These are phyloP conservation scores for Dentiscutata heterogama DNA, from an alignment of 371 early-diverging fungal species.

Conservation along the genomic window DNA sequence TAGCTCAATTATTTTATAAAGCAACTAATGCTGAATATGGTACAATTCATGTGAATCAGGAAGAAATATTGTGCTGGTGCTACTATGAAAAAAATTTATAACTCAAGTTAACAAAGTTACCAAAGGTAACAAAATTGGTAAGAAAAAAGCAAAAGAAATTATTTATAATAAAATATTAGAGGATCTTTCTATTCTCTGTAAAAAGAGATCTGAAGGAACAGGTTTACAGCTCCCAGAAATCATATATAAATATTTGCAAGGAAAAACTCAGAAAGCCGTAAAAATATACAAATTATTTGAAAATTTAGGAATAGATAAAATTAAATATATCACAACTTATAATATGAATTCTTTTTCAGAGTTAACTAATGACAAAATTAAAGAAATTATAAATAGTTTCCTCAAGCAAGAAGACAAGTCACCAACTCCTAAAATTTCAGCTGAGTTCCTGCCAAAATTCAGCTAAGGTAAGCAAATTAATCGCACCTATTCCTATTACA, in stretches of 20 bases:
- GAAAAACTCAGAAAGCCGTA: conserved; percentile 25
- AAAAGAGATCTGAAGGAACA: conserved; percentile 1
- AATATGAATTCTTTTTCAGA: conserved; percentile 34
- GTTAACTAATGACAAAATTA: conserved; percentile 41
- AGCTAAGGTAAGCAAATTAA: too few relatives aligned
- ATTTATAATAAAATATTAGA: conserved; percentile 38
- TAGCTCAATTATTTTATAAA: conserved; percentile 39
- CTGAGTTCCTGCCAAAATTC: too few relatives aligned
- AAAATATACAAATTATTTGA: conserved; percentile 41
- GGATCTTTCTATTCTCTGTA: too few relatives aligned
- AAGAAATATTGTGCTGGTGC: conserved; percentile 34
- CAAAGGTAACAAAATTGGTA: conserved; percentile 34
- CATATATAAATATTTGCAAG: not conserved
- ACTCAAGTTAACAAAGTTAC: not conserved
- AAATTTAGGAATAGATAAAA: conserved; percentile 38
- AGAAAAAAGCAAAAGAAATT: conserved; percentile 41
- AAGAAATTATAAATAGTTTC: conserved; percentile 31
- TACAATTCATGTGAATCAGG: conserved; percentile 34
- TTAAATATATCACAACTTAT: conserved; percentile 38
- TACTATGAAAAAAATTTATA: conserved; percentile 41
- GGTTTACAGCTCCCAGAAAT: conserved; percentile 30
- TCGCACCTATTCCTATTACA: too few relatives aligned
- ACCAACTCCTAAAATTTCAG: conserved; percentile 10
- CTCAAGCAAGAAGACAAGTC: not conserved
- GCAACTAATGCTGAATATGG: conserved; percentile 31